These are phyloP conservation scores for Cladosporium sp. DNA, from an alignment of 2,329 filamentous ascomycete genomes.

Conservation along the genomic window DNA sequence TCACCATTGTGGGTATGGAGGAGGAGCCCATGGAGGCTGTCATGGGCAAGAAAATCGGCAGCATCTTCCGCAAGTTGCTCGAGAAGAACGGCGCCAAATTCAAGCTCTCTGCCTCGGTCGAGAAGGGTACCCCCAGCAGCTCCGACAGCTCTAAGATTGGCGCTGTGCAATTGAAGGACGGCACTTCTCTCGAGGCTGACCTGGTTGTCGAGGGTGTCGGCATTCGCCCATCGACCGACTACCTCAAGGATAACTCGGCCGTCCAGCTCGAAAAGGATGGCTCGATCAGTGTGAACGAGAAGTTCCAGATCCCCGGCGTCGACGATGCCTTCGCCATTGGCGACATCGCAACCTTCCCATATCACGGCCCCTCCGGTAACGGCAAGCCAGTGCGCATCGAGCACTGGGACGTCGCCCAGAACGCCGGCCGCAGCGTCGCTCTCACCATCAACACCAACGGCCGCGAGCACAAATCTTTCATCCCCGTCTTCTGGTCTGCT, in stretches of 20 bases:
- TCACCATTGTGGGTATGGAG: conserved; percentile 88
- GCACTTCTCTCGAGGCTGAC: conserved; percentile 80
- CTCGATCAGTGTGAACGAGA: conserved; percentile 78
- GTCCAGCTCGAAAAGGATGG: conserved; percentile 82
- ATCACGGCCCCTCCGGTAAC: conserved; percentile 81
- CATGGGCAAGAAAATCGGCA: conserved; percentile 78
- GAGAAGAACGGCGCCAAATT: conserved; percentile 91
- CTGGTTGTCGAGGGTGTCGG: conserved; percentile 90
- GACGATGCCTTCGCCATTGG: conserved; percentile 89
- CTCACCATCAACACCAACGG: conserved; percentile 70
- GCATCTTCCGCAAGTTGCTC: conserved; percentile 73
- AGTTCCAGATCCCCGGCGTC: conserved; percentile 73
- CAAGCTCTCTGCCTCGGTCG: conserved; percentile 75
- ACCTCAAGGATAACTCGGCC: conserved; percentile 69
- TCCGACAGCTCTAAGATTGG: conserved; percentile 73
- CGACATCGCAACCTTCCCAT: conserved; percentile 93
- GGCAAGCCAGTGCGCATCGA: conserved; percentile 80
- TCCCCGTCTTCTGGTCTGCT: conserved; percentile 96
- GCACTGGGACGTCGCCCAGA: conserved; percentile 98
- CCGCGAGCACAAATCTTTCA: conserved; percentile 68
- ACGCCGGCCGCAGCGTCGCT: conserved; percentile 79
- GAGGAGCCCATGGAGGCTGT: conserved; percentile 80
- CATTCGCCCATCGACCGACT: conserved; percentile 81
- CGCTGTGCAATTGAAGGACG: conserved; percentile 79
- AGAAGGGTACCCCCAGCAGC: conserved; percentile 73